Percentiles rank a stretch among this genome's conserved stretches.
Conservation (phyloP, 192 early-diverging fungal species). For the Coemansia sp. region DNA sequence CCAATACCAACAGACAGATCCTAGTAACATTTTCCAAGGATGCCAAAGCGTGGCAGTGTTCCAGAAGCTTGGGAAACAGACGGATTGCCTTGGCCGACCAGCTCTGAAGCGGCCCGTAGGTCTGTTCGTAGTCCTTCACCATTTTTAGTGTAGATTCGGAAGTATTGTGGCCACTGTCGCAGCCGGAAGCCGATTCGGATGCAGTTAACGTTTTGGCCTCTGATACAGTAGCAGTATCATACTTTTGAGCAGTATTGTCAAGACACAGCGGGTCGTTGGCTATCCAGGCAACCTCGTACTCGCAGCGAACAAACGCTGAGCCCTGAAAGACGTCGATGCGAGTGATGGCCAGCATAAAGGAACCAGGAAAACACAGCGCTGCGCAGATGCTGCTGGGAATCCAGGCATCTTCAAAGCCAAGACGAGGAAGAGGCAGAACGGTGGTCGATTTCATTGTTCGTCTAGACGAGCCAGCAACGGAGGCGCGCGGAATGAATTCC, state of each 20-base stretch:
- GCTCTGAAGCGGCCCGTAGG: slow-evolving; percentile 16
- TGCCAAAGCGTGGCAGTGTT: neutral
- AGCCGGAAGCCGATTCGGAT: too few relatives aligned
- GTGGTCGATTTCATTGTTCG: neutral
- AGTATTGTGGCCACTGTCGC: too few relatives aligned
- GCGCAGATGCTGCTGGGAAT: neutral
- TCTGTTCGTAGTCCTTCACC: slow-evolving; percentile 5
- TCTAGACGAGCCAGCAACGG: neutral
- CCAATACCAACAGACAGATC: slow-evolving; percentile 16
- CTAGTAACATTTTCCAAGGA: neutral
- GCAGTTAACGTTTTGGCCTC: too few relatives aligned
- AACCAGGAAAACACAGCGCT: slow-evolving; percentile 13
- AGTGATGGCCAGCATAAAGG: slow-evolving; percentile 23
- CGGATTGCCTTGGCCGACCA: slow-evolving; percentile 27
- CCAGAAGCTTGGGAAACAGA: slow-evolving; percentile 21
- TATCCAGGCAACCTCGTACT: slow-evolving; percentile 27
- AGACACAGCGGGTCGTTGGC: slow-evolving; percentile 28
- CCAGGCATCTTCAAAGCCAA: slow-evolving; percentile 17
- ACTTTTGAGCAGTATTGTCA: neutral
- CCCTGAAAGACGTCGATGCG: slow-evolving; percentile 15
- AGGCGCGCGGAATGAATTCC: slow-evolving; percentile 2
- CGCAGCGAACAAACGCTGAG: slow-evolving; percentile 4
- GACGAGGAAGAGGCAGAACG: slow-evolving; percentile 18
- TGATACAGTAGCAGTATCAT: too few relatives aligned
- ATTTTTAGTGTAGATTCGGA: too few relatives aligned